Conservation (phyloP, 1,139 yeast species). For the Kurtzmaniella quercitrusa region DNA sequence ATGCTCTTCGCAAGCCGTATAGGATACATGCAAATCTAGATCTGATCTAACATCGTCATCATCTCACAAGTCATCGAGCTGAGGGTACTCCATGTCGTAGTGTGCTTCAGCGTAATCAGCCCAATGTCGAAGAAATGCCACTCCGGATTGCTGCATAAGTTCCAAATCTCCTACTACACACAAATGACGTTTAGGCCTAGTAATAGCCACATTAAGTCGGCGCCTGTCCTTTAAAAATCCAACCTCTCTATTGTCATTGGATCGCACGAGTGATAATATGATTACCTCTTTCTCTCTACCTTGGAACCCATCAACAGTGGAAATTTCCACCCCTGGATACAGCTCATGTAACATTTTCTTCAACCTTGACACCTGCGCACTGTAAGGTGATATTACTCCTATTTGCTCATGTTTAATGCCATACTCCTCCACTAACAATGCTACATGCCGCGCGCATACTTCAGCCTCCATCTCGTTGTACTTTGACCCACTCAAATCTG, state of each 20-base stretch:
- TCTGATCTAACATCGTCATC: background rate
- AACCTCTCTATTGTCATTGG: conserved; percentile 52
- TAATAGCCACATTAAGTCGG: conserved; percentile 84
- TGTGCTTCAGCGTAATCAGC: conserved; percentile 63
- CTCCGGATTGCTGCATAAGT: conserved; percentile 36
- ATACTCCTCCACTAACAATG: background rate
- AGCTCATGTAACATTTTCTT: conserved; percentile 38
- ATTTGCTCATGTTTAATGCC: conserved; percentile 52
- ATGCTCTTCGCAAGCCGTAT: too few species aligned
- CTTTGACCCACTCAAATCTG: conserved; percentile 45
- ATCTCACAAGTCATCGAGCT: conserved; percentile 22
- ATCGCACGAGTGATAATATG: conserved; percentile 42
- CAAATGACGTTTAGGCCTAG: conserved; percentile 82
- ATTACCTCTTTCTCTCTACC: conserved; percentile 78
- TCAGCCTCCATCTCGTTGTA: conserved; percentile 71
- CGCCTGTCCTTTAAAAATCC: conserved; percentile 74
- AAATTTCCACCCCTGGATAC: conserved; percentile 27
- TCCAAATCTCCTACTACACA: conserved; percentile 87
- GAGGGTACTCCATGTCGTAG: conserved; percentile 69
- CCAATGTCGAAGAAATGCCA: conserved; percentile 61
- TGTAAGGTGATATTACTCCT: conserved; percentile 86
- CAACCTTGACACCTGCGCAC: conserved; percentile 72
- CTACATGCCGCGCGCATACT: conserved; percentile 50
- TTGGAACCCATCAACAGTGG: conserved; percentile 50
- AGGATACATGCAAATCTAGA: background rate